These are phyloP conservation scores for Tuctoria greenei DNA, from an alignment of 176 grass and related monocot genomes.

Conservation along the genomic window DNA sequence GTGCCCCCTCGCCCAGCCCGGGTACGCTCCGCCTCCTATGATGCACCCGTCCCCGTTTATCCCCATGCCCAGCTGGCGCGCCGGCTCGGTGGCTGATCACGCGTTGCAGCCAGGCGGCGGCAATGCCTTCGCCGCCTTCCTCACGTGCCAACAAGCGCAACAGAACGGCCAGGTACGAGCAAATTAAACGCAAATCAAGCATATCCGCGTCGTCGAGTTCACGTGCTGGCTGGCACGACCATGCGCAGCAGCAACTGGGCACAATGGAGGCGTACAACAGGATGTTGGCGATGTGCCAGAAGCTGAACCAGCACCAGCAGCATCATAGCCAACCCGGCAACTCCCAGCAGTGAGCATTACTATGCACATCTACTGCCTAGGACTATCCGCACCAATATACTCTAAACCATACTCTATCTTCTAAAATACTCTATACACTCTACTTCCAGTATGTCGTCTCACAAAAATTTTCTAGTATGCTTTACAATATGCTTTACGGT, in stretches of 20 bases:
- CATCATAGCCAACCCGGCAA: slow-evolving; percentile 32
- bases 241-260: slow-evolving; percentile 36
- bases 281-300: slow-evolving; percentile 64
- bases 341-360: slow-evolving; percentile 39
- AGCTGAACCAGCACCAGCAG: slow-evolving; percentile 44
- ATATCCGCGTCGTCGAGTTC: not conserved
- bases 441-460: no score
- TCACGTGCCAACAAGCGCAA: slow-evolving; percentile 62
- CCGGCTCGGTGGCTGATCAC: slow-evolving; percentile 18
- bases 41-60: slow-evolving; percentile 51
- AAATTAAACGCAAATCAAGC: not conserved
- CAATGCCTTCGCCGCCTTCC: slow-evolving; percentile 55
- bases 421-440: no score
- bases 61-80: slow-evolving; percentile 33
- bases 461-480: no score
- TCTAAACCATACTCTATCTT: no score
- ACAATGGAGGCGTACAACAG: slow-evolving; percentile 72
- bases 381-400: no score
- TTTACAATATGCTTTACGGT: no score
- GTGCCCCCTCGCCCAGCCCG: slow-evolving; percentile 37
- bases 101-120: slow-evolving; percentile 16
- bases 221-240: not conserved
- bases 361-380: no score
- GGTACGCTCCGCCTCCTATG: slow-evolving; percentile 39
- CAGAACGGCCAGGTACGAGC: slow-evolving; percentile 48